Base-by-base conservation (phyloP, 352 stramenopile genomes). In the Phytophthora pseudosyringae region DNA sequence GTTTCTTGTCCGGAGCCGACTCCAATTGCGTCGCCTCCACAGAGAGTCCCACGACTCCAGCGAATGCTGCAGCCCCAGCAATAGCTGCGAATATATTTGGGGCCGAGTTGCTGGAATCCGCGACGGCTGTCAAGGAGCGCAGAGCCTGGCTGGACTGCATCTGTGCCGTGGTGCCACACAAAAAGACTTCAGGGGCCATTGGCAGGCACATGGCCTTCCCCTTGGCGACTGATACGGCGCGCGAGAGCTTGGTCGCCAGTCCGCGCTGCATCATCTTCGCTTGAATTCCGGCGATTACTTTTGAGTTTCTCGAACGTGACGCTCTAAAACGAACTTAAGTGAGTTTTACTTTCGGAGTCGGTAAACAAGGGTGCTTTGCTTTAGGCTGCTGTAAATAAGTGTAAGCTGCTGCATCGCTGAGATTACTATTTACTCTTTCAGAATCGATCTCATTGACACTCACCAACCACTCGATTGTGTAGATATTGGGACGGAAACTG, bases 11-110 rank as follows among this genome's bases (percentile, higher is more conserved):
- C 1, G 64, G 53, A 16, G 29, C 21, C 18, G 52, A 32, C 9
- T 83, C 71, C 12, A 39, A 55, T 35, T 72, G 57, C 5, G 71
- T n/a, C 36, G 41, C 31, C 48, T 60, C 21, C 1, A 44, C 7
- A 59, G 1, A 29, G 1, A 73, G n/a, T 1, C 66, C 53, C 21
- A 54, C 28, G 13, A 31, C 36, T 16, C 56, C 60, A 50, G 39
- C 58, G 5, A 70, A 33, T n/a, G 44, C 67, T 43, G 62, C 62
- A 58, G 58, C 52, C 5, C 45, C 66, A 44, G 59, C 57, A 16
- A 72, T 31, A 62, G 48, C 39, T 25, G 57, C 44, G 28, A 67
- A 54, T 62, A 16, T 51, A 49, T 66, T 49, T 9, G 13, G 8
- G 2, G 18, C 39, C 40, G 56, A 46, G 54, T 59, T 45, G 26